Conservation (phyloP, 306 rosid species). For the Trifolium dubium region DNA sequence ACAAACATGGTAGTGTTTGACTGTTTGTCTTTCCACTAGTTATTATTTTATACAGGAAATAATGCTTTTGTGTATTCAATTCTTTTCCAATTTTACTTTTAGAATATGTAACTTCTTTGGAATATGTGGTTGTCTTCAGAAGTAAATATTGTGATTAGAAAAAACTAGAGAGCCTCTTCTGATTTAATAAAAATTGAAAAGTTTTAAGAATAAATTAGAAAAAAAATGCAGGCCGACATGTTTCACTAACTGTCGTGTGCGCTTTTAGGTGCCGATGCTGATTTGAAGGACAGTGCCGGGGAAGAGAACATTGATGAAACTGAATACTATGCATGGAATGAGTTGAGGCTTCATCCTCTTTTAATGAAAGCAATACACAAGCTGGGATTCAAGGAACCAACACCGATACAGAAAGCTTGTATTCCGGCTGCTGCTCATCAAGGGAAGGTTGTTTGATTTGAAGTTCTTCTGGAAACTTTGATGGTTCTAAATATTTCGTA, state of each 20-base stretch:
- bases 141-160: background rate
- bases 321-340: constrained; percentile 85
- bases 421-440: constrained; percentile 97
- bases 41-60: background rate
- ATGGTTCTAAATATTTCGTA: constrained; percentile 3
- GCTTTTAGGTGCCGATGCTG: constrained; percentile 51
- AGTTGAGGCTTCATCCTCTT: constrained; percentile 88
- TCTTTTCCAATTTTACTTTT: constrained; percentile 8
- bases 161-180: background rate
- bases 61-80: background rate
- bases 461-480: constrained; percentile 35
- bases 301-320: constrained; percentile 62
- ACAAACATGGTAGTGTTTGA: background rate
- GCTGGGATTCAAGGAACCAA: constrained; percentile 92
- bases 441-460: constrained; percentile 77
- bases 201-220: background rate
- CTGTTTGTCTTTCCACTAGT: background rate
- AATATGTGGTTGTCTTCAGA: background rate
- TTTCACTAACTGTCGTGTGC: constrained; percentile 23
- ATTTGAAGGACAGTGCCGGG: constrained; percentile 49
- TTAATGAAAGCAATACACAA: constrained; percentile 77
- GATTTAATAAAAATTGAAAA: background rate
- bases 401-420: constrained; percentile 91
- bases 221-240: constrained; percentile 3
- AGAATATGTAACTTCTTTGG: background rate